Evolutionary conservation across 2,329 filamentous ascomycete species (phyloP).

Genomic region (Bipolaris gigantea): DNA sequence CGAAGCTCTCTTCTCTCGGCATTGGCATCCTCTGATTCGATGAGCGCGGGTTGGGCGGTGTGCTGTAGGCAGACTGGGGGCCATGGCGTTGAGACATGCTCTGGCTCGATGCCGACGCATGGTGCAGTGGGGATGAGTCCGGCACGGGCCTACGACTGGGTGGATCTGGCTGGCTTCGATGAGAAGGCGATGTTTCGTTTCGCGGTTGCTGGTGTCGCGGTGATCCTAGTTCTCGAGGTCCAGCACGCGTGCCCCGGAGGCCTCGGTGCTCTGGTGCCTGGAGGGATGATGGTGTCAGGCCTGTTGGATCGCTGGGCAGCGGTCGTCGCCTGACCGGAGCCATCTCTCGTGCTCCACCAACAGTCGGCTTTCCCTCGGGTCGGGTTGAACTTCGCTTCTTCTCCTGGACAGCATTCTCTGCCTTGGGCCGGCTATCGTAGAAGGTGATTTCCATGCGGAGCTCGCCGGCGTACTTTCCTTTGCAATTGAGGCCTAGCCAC

Average conservation of each 20-base stretch:
- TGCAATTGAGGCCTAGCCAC: slow-evolving; percentile 86
- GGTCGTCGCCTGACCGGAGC: slow-evolving; percentile 79
- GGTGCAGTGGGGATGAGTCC: slow-evolving; percentile 28
- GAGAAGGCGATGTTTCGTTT: slow-evolving; percentile 25
- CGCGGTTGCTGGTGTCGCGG: slow-evolving; percentile 34
- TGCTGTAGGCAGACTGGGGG: slow-evolving; percentile 26
- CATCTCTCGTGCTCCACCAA: slow-evolving; percentile 55
- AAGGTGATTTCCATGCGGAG: slow-evolving; percentile 94
- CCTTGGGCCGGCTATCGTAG: slow-evolving; percentile 85
- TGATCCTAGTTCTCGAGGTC: slow-evolving; percentile 41
- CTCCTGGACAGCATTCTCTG: slow-evolving; percentile 65
- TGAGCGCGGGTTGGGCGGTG: slow-evolving; percentile 28
- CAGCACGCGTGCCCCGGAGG: slow-evolving; percentile 33
- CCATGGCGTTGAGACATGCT: slow-evolving; percentile 33
- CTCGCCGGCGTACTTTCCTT: slow-evolving; percentile 94
- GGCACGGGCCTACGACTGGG: slow-evolving; percentile 35
- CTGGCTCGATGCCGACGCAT: slow-evolving; percentile 22
- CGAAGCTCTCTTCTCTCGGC: slow-evolving; percentile 30
- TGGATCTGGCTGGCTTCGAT: slow-evolving; percentile 27
- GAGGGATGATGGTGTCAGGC: slow-evolving; percentile 45
- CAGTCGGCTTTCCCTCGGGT: slow-evolving; percentile 43
- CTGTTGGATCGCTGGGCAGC: slow-evolving; percentile 75
- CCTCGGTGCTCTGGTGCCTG: slow-evolving; percentile 37
- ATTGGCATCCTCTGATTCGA: slow-evolving; percentile 26
- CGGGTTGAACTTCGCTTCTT: slow-evolving; percentile 53